These are phyloP conservation scores for Pseudogymnoascus pannorum DNA, from an alignment of 2,329 filamentous ascomycete species.

Conservation along the genomic window DNA sequence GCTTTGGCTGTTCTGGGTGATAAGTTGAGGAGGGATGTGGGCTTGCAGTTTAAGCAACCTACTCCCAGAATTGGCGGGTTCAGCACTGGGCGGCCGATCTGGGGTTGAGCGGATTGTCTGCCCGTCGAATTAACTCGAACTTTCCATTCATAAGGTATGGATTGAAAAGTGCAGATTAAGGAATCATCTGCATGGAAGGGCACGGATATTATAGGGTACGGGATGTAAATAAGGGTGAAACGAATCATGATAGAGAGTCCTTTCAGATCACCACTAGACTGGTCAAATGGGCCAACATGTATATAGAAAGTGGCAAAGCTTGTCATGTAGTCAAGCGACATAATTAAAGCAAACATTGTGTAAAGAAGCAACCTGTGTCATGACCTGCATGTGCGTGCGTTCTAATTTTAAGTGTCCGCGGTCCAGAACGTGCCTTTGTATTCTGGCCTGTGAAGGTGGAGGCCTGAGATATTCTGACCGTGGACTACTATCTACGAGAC, in stretches of 20 bases:
- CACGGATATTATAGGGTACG: neutral
- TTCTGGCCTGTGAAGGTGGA: neutral
- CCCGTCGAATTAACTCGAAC: neutral
- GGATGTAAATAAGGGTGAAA: neutral
- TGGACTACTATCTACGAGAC: neutral
- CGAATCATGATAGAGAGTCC: neutral
- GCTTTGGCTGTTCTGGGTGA: constrained; percentile 48
- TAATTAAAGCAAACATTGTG: neutral
- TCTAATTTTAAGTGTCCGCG: neutral
- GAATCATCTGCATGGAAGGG: neutral
- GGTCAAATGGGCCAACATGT: neutral
- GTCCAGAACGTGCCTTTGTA: neutral
- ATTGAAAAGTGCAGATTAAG: neutral
- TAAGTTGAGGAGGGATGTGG: constrained; percentile 43
- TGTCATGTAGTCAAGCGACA: neutral
- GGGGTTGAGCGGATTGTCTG: neutral
- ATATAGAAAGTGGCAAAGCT: neutral
- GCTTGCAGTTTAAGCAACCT: constrained; percentile 31
- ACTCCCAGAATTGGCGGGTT: neutral
- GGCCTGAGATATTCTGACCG: neutral
- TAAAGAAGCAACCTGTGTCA: neutral
- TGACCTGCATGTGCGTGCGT: neutral
- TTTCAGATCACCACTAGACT: neutral
- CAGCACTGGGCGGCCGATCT: neutral
- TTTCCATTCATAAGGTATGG: neutral